These are phyloP conservation scores for Diaporthe amygdali DNA, from an alignment of 2,329 filamentous ascomycete species.

Conservation along the genomic window DNA sequence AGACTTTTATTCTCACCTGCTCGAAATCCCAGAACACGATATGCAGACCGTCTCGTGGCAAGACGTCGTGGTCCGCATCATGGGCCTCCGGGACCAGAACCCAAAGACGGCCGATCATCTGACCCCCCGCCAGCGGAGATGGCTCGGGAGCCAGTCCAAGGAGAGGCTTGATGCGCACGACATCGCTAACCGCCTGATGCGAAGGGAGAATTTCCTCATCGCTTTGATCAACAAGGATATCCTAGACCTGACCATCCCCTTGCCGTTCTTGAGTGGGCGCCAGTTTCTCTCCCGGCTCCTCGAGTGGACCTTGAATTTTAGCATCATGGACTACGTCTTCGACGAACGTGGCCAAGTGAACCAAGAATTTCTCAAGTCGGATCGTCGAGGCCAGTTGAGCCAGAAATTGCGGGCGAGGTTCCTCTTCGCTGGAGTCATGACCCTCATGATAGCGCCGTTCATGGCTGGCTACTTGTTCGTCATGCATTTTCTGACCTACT, in stretches of 20 bases:
- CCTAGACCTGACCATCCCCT: slow-evolving; percentile 80
- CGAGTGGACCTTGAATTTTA: slow-evolving; percentile 90
- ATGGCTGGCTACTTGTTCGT: slow-evolving; percentile 86
- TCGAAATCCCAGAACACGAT: slow-evolving; percentile 81
- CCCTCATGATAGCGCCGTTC: slow-evolving; percentile 85
- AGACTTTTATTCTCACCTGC: slow-evolving; percentile 82
- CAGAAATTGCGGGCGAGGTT: slow-evolving; percentile 79
- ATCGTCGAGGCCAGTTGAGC: slow-evolving; percentile 79
- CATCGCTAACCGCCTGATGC: slow-evolving; percentile 96
- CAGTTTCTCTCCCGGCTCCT: slow-evolving; percentile 89
- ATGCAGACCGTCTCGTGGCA: slow-evolving; percentile 97
- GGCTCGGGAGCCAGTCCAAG: slow-evolving; percentile 83
- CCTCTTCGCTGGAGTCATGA: slow-evolving; percentile 82
- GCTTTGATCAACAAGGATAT: slow-evolving; percentile 98
- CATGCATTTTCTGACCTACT: slow-evolving; percentile 93
- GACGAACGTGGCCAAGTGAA: slow-evolving; percentile 87
- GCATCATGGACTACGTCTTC: slow-evolving; percentile 93
- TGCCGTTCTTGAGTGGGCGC: slow-evolving; percentile 80
- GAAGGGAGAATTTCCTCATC: slow-evolving; percentile 95
- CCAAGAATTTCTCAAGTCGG: slow-evolving; percentile 83
- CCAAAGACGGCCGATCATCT: slow-evolving; percentile 73
- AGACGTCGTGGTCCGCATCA: slow-evolving; percentile 83
- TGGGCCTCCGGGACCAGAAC: slow-evolving; percentile 83
- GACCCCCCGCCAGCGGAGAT: slow-evolving; percentile 56
- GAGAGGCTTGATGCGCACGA: slow-evolving; percentile 95